phyloP scores from a whole-genome alignment of 1,139 yeast species.

The Geotrichum citri-aurantii region DNA sequence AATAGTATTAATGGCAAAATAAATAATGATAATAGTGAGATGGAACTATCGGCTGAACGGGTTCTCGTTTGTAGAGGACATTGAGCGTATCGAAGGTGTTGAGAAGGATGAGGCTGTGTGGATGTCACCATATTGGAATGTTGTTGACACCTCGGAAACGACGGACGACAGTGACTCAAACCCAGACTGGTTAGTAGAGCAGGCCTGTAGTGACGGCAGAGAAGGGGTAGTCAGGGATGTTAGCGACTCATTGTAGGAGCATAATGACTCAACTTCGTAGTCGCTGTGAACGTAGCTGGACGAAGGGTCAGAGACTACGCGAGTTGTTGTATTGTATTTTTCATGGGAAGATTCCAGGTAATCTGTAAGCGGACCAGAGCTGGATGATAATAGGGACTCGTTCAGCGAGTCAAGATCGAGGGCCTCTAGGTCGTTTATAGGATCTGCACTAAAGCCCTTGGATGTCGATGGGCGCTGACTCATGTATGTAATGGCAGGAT shows the following conservation, averaged over 20 bases:
- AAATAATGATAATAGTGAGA: not conserved
- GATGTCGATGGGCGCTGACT: slow-evolving; percentile 5
- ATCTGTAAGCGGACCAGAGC: not conserved
- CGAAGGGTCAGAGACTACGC: not conserved
- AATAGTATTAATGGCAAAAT: not conserved
- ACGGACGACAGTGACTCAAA: not conserved
- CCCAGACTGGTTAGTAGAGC: slow-evolving; percentile 1
- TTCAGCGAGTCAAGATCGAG: not conserved
- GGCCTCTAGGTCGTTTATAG: slow-evolving; percentile 8
- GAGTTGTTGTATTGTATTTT: not conserved
- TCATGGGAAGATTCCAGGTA: not conserved
- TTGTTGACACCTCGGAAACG: slow-evolving; percentile 7
- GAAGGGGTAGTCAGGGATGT: slow-evolving; percentile 3
- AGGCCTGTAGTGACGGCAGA: slow-evolving; percentile 3
- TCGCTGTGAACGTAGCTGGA: not conserved
- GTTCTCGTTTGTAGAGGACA: not conserved
- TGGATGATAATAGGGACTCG: not conserved
- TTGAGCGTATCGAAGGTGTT: slow-evolving; percentile 9
- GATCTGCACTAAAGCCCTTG: slow-evolving; percentile 1
- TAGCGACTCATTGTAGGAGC: not conserved
- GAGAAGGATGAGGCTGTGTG: slow-evolving; percentile 3
- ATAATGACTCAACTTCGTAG: not conserved
- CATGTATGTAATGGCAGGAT: slow-evolving; percentile 16
- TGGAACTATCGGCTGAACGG: not conserved
- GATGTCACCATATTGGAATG: slow-evolving; percentile 7